Evolutionary conservation across 768 basidiomycete species (phyloP), one percentile per base, ranked within the genome.

Genomic region (Mycena filopes): DNA sequence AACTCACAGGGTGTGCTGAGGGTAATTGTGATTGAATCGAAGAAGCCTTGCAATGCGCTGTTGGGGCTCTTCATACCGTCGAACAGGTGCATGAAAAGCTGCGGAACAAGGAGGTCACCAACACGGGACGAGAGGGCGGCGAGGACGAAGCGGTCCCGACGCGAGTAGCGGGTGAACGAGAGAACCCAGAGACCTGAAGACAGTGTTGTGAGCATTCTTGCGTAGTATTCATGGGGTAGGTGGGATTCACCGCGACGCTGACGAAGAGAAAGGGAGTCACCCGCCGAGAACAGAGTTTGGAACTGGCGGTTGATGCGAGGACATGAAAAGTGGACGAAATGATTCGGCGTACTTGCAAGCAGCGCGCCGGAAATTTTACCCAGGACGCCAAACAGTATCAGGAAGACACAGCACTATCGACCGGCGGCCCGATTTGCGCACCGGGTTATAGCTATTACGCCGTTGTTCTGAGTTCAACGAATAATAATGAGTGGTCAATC

Each of bases 221-320:
- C 5, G 31, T 33, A 5, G 12, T 33, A 33, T 12, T 6, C 5
- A 33, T 33, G 5, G 31, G 31, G 7, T 33, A 6, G 7, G 31
- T 33, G 12, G 31, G 46, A 7, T 21, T 38, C 20, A 58, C 57
- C 3, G 85, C 83, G 29, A 95, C 93, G 33, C 83, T 88, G 0
- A 91, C 89, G 71, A 95, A 95, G 8, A 95, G 82, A 82, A 94
- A 95, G 2, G 93, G 94, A 13, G 93, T 96, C 4, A 95, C 92
- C 93, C 93, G 3, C 93, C 94, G 0, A 94, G 84, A 16, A 94
- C 92, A 0, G 93, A 81, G 70, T 91, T 89, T 1, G 93, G 94
- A 63, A 96, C 47, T 58, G 15, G 12, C 25, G 25, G 10, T 36
- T 29, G 2, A 40, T 41, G 16, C 16, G n/a, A 16, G 6, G 20